Evolutionary conservation across 768 basidiomycete species (phyloP).

Genomic region (Lactarius pseudohatsudake): DNA sequence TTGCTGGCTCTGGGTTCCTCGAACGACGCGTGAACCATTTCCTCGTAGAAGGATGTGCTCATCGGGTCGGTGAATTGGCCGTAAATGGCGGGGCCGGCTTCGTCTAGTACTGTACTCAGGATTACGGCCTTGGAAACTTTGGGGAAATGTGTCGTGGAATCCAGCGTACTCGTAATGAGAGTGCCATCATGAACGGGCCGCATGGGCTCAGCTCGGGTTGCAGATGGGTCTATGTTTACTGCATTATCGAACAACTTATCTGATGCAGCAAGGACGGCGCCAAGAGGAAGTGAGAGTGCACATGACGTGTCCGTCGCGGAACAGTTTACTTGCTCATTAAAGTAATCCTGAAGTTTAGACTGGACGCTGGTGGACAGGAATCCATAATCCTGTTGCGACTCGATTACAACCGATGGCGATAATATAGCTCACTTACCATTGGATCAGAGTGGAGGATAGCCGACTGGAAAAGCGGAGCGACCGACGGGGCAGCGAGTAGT

Average conservation of each 20-base stretch:
- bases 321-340: slow-evolving; percentile 51
- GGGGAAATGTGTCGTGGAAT: slow-evolving; percentile 60
- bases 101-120: slow-evolving; percentile 68
- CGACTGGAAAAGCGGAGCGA: slow-evolving; percentile 66
- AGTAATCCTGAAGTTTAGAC: slow-evolving; percentile 50
- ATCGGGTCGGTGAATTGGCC: slow-evolving; percentile 42
- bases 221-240: slow-evolving; percentile 48
- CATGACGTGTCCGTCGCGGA: slow-evolving; percentile 48
- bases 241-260: slow-evolving; percentile 46
- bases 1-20: slow-evolving; percentile 45
- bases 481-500: slow-evolving; percentile 70
- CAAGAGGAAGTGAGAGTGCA: slow-evolving; percentile 48
- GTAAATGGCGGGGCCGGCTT: slow-evolving; percentile 68
- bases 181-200: slow-evolving; percentile 66
- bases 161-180: slow-evolving; percentile 67
- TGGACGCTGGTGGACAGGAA: slow-evolving; percentile 60
- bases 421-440: slow-evolving; percentile 50
- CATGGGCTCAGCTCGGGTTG: slow-evolving; percentile 56
- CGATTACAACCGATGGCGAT: not conserved
- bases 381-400: slow-evolving; percentile 59
- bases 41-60: slow-evolving; percentile 40
- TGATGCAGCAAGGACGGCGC: slow-evolving; percentile 56
- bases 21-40: slow-evolving; percentile 45
- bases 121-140: slow-evolving; percentile 63
- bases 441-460: slow-evolving; percentile 88